Percentiles rank a stretch among this genome's conserved stretches.
These are phyloP conservation scores for Rhododendron vialii DNA, from an alignment of 148 eudicot genomes.

Conservation along the genomic window DNA sequence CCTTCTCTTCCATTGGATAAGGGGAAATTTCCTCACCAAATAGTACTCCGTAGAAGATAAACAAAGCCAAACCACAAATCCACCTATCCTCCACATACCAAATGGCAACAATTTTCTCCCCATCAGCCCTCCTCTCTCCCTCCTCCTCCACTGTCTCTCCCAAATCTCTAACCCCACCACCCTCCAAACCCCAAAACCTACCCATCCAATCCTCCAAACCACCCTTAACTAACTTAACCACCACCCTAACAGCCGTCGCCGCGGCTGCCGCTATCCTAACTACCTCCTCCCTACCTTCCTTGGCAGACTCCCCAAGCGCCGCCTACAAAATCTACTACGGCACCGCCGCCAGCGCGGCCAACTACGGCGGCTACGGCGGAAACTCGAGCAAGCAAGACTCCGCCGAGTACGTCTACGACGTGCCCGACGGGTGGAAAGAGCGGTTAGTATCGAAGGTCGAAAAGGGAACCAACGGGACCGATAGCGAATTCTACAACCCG, in stretches of 20 bases:
- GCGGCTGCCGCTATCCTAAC: slow-evolving; percentile 26
- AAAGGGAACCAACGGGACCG: slow-evolving; percentile 90
- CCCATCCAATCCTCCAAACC: slow-evolving; percentile 13
- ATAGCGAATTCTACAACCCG: slow-evolving; percentile 86
- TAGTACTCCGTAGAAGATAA: background rate
- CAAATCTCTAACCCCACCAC: slow-evolving; percentile 4
- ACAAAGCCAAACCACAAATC: background rate
- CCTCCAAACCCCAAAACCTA: slow-evolving; percentile 2
- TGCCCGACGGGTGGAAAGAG: slow-evolving; percentile 92
- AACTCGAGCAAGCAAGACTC: slow-evolving; percentile 75
- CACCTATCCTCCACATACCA: background rate
- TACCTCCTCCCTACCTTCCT: slow-evolving; percentile 33
- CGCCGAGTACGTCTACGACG: slow-evolving; percentile 81
- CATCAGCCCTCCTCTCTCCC: slow-evolving; percentile 21
- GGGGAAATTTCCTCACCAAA: background rate
- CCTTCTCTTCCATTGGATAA: background rate
- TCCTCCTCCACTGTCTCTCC: slow-evolving; percentile 10
- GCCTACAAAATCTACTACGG: slow-evolving; percentile 53
- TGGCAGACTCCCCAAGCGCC: slow-evolving; percentile 39
- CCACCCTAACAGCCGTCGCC: slow-evolving; percentile 38
- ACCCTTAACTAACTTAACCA: slow-evolving; percentile 37
- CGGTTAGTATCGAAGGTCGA: slow-evolving; percentile 71
- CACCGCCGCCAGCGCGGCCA: slow-evolving; percentile 90
- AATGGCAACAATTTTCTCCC: slow-evolving; percentile 27
- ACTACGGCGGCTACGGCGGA: slow-evolving; percentile 90